A percentile compares a stretch with the other conserved stretches of the same genome.
Evolutionary conservation across 179 eudicot genomes (phyloP).

Genomic region (Spinacia oleracea): DNA sequence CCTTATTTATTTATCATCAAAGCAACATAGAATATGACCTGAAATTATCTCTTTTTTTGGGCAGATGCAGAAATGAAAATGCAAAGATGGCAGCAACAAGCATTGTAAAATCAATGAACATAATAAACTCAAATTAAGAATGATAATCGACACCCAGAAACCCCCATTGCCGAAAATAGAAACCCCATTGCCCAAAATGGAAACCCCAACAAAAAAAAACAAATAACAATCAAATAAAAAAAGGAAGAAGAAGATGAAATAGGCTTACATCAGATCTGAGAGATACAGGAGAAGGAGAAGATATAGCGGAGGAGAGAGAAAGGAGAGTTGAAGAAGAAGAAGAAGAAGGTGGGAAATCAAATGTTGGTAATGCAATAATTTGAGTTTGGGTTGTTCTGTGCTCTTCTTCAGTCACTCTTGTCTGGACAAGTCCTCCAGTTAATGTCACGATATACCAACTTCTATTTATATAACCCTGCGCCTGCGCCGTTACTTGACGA

Average conservation of each 20-base stretch:
- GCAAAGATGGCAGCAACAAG: not conserved
- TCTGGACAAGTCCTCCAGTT: not conserved
- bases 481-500: constrained; percentile 21
- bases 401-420: too few species aligned
- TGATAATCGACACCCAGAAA: constrained; percentile 27
- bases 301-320: constrained; percentile 9
- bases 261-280: constrained; percentile 35
- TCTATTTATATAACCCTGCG: constrained; percentile 4
- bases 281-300: constrained; percentile 7
- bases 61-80: not conserved
- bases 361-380: too few species aligned
- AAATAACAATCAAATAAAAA: not conserved
- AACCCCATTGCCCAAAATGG: constrained; percentile 17
- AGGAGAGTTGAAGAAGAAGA: too few species aligned
- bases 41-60: not conserved
- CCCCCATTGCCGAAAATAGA: too few species aligned
- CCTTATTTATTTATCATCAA: not conserved
- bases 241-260: too few species aligned
- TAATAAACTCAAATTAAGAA: constrained; percentile 1
- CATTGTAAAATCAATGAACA: constrained; percentile 6
- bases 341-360: too few species aligned
- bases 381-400: not conserved
- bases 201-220: constrained; percentile 1
- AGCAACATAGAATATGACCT: not conserved
- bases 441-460: not conserved